Evolutionary conservation across 345 rosid species (phyloP).

Genomic region (Acer campestre): DNA sequence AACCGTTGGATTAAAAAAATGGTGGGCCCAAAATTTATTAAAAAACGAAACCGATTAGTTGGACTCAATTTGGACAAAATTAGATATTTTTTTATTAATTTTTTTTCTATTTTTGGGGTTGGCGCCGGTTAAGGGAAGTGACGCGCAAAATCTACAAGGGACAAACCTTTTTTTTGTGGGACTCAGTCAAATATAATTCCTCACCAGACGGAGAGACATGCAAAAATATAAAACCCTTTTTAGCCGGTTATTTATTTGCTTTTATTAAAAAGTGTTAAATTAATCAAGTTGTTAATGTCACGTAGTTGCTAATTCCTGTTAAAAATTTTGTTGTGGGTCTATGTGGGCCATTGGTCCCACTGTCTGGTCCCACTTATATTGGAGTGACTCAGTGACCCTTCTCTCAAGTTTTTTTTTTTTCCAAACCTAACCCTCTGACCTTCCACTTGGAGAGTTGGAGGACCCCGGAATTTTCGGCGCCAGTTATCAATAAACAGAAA

Average conservation of each 20-base stretch:
- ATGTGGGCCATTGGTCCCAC: constrained; percentile 6
- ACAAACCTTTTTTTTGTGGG: not conserved
- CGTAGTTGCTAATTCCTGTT: constrained; percentile 5
- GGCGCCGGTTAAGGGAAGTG: constrained; percentile 23
- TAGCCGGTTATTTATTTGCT: constrained; percentile 10
- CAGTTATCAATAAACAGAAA: constrained; percentile 22
- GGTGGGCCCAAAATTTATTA: not conserved
- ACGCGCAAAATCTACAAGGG: constrained; percentile 12
- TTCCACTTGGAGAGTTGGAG: constrained; percentile 23
- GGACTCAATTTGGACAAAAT: not conserved
- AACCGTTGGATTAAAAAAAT: constrained; percentile 25
- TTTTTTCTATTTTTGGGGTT: not conserved
- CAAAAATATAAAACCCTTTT: constrained; percentile 14
- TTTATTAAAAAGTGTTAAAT: not conserved
- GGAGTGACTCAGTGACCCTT: not conserved
- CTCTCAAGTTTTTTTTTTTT: not conserved
- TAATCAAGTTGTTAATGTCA: constrained; percentile 24
- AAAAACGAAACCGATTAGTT: constrained; percentile 11
- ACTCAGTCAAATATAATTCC: constrained; percentile 17
- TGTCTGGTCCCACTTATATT: constrained; percentile 19
- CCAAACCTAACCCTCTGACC: constrained; percentile 45
- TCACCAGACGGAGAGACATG: not conserved
- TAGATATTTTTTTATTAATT: not conserved
- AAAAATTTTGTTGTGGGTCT: not conserved
- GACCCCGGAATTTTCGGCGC: constrained; percentile 49